Conservation (phyloP, 2,329 filamentous ascomycete genomes). For the Stagonosporopsis chrysanthemi region DNA sequence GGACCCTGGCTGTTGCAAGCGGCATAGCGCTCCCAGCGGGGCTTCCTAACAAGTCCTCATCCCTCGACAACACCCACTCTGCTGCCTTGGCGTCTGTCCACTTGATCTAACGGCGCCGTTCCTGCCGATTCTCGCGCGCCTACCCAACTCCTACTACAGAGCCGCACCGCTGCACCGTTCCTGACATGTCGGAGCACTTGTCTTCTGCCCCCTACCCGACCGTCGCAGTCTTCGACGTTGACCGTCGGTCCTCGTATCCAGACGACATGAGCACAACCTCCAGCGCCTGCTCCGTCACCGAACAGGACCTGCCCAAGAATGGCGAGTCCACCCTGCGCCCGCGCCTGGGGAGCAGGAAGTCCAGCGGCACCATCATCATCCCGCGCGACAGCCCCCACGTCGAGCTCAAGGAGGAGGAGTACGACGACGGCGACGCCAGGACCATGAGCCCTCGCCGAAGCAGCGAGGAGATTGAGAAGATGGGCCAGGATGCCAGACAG, state of each 20-base stretch:
- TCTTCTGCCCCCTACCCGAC: conserved; percentile 39
- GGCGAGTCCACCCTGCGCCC: conserved; percentile 66
- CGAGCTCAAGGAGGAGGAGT: conserved; percentile 75
- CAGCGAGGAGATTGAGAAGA: conserved; percentile 86
- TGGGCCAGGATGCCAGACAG: conserved; percentile 80
- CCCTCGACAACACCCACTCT: conserved; percentile 33
- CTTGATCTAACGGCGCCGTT: conserved; percentile 34
- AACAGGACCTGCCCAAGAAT: conserved; percentile 41
- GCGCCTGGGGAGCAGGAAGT: conserved; percentile 74
- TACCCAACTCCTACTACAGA: conserved; percentile 28
- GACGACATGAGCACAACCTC: conserved; percentile 50
- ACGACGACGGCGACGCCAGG: conserved; percentile 86
- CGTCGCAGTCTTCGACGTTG: conserved; percentile 28
- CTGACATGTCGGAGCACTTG: conserved; percentile 30
- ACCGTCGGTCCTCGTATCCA: conserved; percentile 34
- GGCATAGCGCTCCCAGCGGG: conserved; percentile 25
- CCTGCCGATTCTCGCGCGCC: conserved; percentile 23
- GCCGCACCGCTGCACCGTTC: conserved; percentile 22
- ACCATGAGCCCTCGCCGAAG: conserved; percentile 94
- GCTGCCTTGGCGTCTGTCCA: conserved; percentile 34
- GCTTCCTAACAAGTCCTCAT: conserved; percentile 27
- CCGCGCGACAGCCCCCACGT: conserved; percentile 77
- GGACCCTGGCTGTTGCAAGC: conserved; percentile 29
- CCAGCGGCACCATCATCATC: conserved; percentile 83
- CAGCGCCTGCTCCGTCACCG: conserved; percentile 56